phyloP scores from a whole-genome alignment of 305 asterid species.

The Fraxinus albicans region DNA sequence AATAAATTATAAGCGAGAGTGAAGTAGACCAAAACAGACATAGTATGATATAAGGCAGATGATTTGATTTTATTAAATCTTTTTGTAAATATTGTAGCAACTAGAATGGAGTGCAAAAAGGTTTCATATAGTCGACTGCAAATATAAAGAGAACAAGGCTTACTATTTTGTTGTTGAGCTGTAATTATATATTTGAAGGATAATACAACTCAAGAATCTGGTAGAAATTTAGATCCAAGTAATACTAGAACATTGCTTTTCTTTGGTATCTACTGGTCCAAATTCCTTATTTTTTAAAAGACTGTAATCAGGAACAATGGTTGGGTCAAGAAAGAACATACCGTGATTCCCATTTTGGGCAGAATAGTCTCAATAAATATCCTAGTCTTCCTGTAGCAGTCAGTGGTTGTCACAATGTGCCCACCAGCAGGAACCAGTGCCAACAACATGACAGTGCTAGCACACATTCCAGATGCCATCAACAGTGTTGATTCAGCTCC shows the following conservation, averaged over 20 bases:
- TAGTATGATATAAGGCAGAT: not conserved
- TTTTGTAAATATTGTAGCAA: not conserved
- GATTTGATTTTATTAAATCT: not conserved
- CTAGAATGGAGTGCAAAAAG: not conserved
- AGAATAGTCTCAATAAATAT: slow-evolving; percentile 83
- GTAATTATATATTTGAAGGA: not conserved
- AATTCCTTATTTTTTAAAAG: not conserved
- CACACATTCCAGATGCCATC: slow-evolving; percentile 98
- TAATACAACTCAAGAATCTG: not conserved
- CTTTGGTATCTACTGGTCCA: not conserved
- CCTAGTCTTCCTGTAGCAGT: slow-evolving; percentile 91
- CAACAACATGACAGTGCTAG: slow-evolving; percentile 83
- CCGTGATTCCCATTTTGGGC: slow-evolving; percentile 94
- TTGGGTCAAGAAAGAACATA: slow-evolving; percentile 40
- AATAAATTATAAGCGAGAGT: not conserved
- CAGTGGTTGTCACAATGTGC: slow-evolving; percentile 94
- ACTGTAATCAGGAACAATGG: not conserved
- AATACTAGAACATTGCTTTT: not conserved
- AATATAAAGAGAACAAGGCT: not conserved
- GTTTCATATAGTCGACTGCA: not conserved
- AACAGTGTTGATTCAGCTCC: slow-evolving; percentile 91
- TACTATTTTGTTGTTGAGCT: not conserved
- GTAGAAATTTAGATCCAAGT: not conserved
- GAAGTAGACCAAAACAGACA: not conserved
- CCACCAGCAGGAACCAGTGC: slow-evolving; percentile 98